phyloP scores from a whole-genome alignment of 2,329 filamentous ascomycete genomes.

The Aspergillus brasiliensis region DNA sequence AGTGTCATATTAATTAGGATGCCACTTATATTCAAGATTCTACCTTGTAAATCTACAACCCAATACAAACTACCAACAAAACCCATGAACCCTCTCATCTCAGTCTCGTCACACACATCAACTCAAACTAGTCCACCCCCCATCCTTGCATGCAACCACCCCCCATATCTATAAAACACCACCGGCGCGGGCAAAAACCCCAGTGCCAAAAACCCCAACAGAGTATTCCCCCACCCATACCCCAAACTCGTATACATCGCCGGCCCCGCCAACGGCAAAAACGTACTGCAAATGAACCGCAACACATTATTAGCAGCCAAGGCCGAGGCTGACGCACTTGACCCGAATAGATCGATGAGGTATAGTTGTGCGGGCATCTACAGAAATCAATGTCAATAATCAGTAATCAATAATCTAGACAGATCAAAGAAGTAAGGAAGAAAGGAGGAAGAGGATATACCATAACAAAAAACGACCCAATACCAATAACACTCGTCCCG shows the following conservation, averaged over 20 bases:
- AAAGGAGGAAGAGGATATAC: neutral
- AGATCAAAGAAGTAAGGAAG: too few relatives aligned
- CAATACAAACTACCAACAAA: too few relatives aligned
- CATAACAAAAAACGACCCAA: neutral
- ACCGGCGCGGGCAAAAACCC: neutral
- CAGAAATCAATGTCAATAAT: too few relatives aligned
- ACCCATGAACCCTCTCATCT: too few relatives aligned
- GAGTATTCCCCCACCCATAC: neutral
- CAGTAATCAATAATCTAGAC: too few relatives aligned
- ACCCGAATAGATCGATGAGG: neutral
- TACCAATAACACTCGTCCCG: conserved; percentile 14
- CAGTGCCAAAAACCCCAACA: neutral
- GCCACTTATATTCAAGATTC: too few relatives aligned
- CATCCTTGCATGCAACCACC: conserved; percentile 11
- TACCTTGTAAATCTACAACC: too few relatives aligned
- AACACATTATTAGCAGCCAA: neutral
- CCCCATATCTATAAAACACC: neutral
- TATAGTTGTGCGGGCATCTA: neutral
- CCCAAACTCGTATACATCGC: neutral
- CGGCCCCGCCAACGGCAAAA: neutral
- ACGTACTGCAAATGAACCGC: neutral
- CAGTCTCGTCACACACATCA: too few relatives aligned
- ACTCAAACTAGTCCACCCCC: too few relatives aligned
- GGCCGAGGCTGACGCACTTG: neutral
- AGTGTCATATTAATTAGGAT: too few relatives aligned